These are phyloP conservation scores for Chrysanthemum seticuspe DNA, from an alignment of 129 eudicot species.

Conservation along the genomic window DNA sequence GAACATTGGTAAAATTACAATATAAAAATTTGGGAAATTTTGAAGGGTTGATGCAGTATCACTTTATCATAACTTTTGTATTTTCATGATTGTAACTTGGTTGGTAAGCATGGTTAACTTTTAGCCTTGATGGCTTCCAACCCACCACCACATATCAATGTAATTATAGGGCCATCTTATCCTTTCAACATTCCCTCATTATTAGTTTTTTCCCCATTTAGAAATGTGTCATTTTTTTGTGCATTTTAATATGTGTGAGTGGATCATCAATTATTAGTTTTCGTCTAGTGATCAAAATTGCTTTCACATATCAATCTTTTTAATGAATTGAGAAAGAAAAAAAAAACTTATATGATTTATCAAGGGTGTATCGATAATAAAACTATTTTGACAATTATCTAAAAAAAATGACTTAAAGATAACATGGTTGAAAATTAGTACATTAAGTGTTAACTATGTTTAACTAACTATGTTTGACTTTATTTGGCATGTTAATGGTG, in stretches of 20 bases:
- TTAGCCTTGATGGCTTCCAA: constrained; percentile 32
- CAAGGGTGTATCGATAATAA: too few relatives aligned
- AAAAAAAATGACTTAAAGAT: too few relatives aligned
- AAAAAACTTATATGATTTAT: too few relatives aligned
- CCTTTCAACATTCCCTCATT: neutral
- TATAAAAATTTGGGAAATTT: neutral
- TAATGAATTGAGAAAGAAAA: too few relatives aligned
- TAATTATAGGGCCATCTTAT: constrained; percentile 18
- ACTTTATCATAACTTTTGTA: constrained; percentile 6
- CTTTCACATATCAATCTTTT: too few relatives aligned
- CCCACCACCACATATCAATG: constrained; percentile 24
- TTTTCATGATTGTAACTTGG: constrained; percentile 27
- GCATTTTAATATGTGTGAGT: neutral
- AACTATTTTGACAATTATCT: too few relatives aligned
- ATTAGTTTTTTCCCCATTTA: constrained; percentile 1
- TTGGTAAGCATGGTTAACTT: constrained; percentile 31
- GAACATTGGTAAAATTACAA: neutral
- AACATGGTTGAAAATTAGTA: too few relatives aligned
- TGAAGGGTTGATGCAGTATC: constrained; percentile 15
- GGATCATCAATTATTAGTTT: neutral
- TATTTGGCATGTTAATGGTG: too few relatives aligned
- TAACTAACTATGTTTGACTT: too few relatives aligned
- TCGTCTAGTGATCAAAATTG: too few relatives aligned
- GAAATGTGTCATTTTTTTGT: constrained; percentile 1
- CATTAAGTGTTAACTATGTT: too few relatives aligned